These are phyloP conservation scores for Hibiscus syriacus DNA, from an alignment of 345 rosid species.

Conservation along the genomic window DNA sequence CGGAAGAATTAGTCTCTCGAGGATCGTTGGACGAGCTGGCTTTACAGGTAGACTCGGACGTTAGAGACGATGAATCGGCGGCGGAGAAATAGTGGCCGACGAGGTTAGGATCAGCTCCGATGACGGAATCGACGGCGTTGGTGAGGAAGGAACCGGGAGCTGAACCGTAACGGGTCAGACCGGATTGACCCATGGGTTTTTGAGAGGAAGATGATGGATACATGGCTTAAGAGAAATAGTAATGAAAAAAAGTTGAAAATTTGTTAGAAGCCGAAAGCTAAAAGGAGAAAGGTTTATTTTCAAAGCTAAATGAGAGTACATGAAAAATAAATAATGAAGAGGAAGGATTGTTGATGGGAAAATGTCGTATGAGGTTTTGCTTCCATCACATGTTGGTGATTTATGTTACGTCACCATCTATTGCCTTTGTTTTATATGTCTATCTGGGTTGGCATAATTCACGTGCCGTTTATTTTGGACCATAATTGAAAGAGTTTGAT, in stretches of 20 bases:
- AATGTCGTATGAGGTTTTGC: conserved; percentile 9
- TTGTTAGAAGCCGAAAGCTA: neutral
- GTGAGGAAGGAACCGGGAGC: conserved; percentile 74
- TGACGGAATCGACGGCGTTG: conserved; percentile 64
- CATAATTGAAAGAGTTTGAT: too few species aligned
- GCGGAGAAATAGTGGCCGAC: conserved; percentile 48
- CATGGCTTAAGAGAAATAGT: conserved; percentile 34
- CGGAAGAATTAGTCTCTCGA: conserved; percentile 17
- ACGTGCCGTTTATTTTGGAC: too few species aligned
- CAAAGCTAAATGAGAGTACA: neutral
- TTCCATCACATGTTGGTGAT: conserved; percentile 11
- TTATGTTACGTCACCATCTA: neutral
- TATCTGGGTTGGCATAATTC: neutral
- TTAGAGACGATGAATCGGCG: conserved; percentile 55
- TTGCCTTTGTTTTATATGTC: neutral
- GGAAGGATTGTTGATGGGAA: too few species aligned
- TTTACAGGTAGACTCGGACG: conserved; percentile 64
- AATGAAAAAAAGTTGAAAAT: neutral
- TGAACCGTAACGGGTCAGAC: conserved; percentile 66
- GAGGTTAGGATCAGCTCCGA: conserved; percentile 29
- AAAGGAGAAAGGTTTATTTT: neutral
- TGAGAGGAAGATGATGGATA: conserved; percentile 51
- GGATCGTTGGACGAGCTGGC: conserved; percentile 60
- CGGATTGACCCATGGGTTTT: conserved; percentile 29
- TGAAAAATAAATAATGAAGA: too few species aligned